Evolutionary conservation across 2,329 filamentous ascomycete genomes (phyloP).

Genomic region (Furcasterigmium furcatum): DNA sequence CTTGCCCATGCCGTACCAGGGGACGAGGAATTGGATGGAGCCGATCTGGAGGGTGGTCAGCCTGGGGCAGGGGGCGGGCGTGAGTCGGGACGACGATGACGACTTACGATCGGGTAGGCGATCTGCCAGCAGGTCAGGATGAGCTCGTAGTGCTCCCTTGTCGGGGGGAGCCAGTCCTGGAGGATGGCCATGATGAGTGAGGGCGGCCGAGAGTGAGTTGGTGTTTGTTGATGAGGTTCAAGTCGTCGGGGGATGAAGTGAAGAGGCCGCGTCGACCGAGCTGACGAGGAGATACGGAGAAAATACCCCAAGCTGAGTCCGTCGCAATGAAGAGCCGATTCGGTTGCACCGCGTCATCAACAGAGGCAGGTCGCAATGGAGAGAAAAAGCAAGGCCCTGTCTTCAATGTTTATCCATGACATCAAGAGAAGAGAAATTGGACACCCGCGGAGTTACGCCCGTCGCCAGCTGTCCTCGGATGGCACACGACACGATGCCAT

Average conservation of each 20-base stretch:
- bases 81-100: background rate
- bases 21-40: conserved; percentile 66
- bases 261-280: no score
- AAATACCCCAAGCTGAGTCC: no score
- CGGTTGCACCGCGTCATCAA: no score
- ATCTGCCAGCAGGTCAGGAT: conserved; percentile 51
- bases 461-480: no score
- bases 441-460: no score
- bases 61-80: conserved; percentile 3
- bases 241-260: background rate
- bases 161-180: conserved; percentile 55
- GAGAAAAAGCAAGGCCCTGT: no score
- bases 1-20: conserved; percentile 90
- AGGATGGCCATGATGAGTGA: conserved; percentile 40
- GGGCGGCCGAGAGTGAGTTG: conserved; percentile 1
- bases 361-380: no score
- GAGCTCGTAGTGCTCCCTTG: conserved; percentile 53
- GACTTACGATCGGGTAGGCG: conserved; percentile 47
- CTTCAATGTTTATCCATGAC: no score
- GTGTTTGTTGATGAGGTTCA: background rate
- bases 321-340: no score
- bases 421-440: no score
- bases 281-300: no score
- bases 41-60: background rate
- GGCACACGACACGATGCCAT: no score